Base-by-base conservation (phyloP, 345 rosid species). In the Eucalyptus brandiana region DNA sequence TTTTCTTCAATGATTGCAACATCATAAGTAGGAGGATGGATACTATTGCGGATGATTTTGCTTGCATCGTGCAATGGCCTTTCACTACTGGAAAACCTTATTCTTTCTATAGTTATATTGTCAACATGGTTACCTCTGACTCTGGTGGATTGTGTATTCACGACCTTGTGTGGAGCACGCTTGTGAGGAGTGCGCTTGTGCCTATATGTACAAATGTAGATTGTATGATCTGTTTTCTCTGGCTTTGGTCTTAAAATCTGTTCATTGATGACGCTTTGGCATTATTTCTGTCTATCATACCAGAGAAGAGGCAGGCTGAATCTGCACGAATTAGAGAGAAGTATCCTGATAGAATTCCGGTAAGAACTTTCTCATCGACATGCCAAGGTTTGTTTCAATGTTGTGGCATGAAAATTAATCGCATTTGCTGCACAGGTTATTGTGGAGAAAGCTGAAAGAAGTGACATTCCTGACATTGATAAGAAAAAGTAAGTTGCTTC, bases 391-490 rank as follows among this genome's bases (percentile, higher is more conserved):
- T n/a, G 83, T 48, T 26, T 44, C 17, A 32, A 6, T 86, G 65
- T 50, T 13, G 16, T 76, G 6, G 19, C 62, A 42, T 37, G 28
- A 44, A 32, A 86, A 88, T 62, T 86, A 9, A 90, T 72, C 17
- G 19, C 72, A 90, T 87, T n/a, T 53, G n/a, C 62, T 40, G 24
- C 92, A 87, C 94, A 98, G 99, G 97, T 98, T 85, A 98, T 98
- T 87, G 98, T 98, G 87, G 99, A 98, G 90, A 98, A 91, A 93
- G 98, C 98, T 60, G 98, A 94, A 87, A 96, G 94, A 90, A 94
- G 96, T 90, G 98, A 98, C 92, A 94, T 97, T 86, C 99, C 99
- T 88, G 98, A 98, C 72, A 98, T 98, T 91, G 99, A 97, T 91
- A 98, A 98, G 93, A 97, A 97, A 91, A 98, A 98, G 99, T 98